Evolutionary conservation across 2,329 filamentous ascomycete species (phyloP).

Genomic region (Sporothrix luriei): DNA sequence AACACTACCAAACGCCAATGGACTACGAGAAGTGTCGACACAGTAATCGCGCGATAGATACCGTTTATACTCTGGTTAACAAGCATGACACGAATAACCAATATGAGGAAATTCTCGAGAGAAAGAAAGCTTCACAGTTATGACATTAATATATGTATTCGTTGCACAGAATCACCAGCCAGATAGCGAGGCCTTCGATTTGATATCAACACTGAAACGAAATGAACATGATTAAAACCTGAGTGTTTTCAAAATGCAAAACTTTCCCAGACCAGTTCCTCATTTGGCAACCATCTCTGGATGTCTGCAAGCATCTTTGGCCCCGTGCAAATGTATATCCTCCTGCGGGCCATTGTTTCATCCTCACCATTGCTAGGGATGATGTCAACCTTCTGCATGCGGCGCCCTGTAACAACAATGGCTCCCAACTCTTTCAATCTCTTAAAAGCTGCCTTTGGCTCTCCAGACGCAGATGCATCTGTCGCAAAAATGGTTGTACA

Average conservation of each 20-base stretch:
- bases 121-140: no score
- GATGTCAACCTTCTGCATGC: conserved; percentile 50
- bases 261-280: conserved; percentile 60
- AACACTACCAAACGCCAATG: no score
- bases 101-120: no score
- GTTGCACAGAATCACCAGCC: no score
- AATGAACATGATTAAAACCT: background rate
- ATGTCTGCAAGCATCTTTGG: conserved; percentile 48
- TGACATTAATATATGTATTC: no score
- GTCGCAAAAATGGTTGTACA: conserved; percentile 68
- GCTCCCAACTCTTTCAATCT: conserved; percentile 45
- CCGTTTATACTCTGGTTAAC: no score
- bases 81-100: no score
- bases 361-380: conserved; percentile 40
- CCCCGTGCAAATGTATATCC: conserved; percentile 57
- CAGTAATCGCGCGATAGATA: no score
- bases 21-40: no score
- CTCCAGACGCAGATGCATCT: background rate
- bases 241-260: conserved; percentile 57
- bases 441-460: conserved; percentile 42
- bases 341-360: conserved; percentile 45
- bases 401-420: conserved; percentile 42
- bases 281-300: conserved; percentile 57
- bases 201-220: background rate
- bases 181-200: background rate